These are phyloP conservation scores for Coemansia javaensis DNA, from an alignment of 192 early-diverging fungal genomes.

Conservation along the genomic window DNA sequence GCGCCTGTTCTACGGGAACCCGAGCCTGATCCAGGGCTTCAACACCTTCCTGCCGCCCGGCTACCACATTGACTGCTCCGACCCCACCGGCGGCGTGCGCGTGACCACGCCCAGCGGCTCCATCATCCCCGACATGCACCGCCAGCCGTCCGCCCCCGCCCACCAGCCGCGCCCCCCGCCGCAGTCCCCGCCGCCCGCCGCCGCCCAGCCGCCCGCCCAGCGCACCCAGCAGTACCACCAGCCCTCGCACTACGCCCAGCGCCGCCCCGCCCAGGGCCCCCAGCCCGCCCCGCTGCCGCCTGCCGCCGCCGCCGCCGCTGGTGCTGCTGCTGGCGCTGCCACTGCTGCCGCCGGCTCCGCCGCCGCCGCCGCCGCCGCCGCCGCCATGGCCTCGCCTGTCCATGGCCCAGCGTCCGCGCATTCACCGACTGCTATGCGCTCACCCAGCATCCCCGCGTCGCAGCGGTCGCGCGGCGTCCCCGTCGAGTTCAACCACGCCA, in stretches of 20 bases:
- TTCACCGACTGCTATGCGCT: conserved; percentile 25
- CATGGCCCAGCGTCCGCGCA: conserved; percentile 10
- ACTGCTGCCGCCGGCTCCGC: conserved; percentile 7
- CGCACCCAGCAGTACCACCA: conserved; percentile 19
- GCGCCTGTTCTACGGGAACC: conserved; percentile 86
- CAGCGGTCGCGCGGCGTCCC: conserved; percentile 59
- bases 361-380: not conserved
- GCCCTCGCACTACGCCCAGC: conserved; percentile 15
- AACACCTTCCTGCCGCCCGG: conserved; percentile 99
- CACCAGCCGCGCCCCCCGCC: not conserved
- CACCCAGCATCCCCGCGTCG: conserved; percentile 19
- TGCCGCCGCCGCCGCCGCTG: conserved; percentile 3
- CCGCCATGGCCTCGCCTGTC: conserved; percentile 1
- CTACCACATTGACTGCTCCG: conserved; percentile 88
- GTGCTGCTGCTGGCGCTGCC: not conserved
- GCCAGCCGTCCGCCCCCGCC: conserved; percentile 6
- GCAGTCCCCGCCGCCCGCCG: conserved; percentile 15
- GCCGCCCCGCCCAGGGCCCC: conserved; percentile 12
- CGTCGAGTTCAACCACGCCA: conserved; percentile 97
- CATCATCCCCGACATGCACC: conserved; percentile 40
- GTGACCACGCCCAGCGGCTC: conserved; percentile 83
- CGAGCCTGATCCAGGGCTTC: conserved; percentile 90
- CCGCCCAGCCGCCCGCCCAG: conserved; percentile 1
- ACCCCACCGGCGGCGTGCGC: conserved; percentile 72
- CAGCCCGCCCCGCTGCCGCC: conserved; percentile 6